Conservation (phyloP, 1,284 basidiomycete species). For the Malassezia globosa region DNA sequence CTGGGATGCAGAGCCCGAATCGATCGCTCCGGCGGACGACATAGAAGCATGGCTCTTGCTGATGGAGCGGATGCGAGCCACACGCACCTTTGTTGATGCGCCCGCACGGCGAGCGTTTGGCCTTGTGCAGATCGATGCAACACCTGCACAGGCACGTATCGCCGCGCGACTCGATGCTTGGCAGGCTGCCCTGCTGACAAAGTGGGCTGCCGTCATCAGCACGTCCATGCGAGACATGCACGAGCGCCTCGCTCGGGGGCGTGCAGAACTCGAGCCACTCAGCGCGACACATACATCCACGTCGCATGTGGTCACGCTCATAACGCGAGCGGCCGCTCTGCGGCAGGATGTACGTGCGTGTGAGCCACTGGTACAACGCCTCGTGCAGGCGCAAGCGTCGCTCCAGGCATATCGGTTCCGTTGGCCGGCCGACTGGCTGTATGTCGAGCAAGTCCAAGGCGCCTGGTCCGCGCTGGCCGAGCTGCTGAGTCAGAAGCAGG, state of each 20-base stretch:
- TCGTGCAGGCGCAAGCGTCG: slow-evolving; percentile 86
- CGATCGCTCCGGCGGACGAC: slow-evolving; percentile 81
- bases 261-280: slow-evolving; percentile 84
- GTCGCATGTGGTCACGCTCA: slow-evolving; percentile 93
- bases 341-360: slow-evolving; percentile 92
- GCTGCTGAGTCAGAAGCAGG: slow-evolving; percentile 92
- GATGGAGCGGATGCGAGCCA: slow-evolving; percentile 87
- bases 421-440: slow-evolving; percentile 93
- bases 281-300: slow-evolving; percentile 60
- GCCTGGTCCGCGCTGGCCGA: slow-evolving; percentile 99
- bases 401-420: slow-evolving; percentile 92
- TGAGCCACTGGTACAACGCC: slow-evolving; percentile 92
- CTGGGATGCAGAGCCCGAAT: slow-evolving; percentile 95
- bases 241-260: slow-evolving; percentile 74
- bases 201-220: slow-evolving; percentile 79
- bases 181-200: slow-evolving; percentile 82
- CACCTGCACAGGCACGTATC: slow-evolving; percentile 90
- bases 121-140: slow-evolving; percentile 88
- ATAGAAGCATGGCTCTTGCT: slow-evolving; percentile 84
- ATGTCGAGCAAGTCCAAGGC: slow-evolving; percentile 89
- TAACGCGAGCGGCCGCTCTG: slow-evolving; percentile 97
- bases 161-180: slow-evolving; percentile 97
- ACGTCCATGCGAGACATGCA: slow-evolving; percentile 96
- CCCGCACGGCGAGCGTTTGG: slow-evolving; percentile 81
- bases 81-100: slow-evolving; percentile 89